Evolutionary conservation across 768 basidiomycete genomes (phyloP).

Genomic region (Lentinula boryana): DNA sequence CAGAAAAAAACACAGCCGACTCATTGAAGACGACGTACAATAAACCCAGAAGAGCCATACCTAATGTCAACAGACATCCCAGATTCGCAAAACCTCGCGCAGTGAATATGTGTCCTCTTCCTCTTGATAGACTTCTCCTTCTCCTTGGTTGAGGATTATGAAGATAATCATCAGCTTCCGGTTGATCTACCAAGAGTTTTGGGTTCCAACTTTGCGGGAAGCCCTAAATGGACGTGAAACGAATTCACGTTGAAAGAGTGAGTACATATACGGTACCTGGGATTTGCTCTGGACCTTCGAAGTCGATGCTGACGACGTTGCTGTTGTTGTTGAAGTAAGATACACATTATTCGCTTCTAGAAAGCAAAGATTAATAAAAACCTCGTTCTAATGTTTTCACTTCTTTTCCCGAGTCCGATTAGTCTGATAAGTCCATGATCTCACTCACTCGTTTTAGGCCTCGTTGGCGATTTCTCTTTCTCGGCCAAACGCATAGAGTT

Average conservation of each 20-base stretch:
- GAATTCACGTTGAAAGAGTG: background rate
- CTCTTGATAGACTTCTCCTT: constrained; percentile 29
- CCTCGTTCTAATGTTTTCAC: too few species aligned
- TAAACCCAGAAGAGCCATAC: constrained; percentile 24
- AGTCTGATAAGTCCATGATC: too few species aligned
- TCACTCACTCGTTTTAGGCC: too few species aligned
- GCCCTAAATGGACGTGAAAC: background rate
- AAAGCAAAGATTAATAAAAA: too few species aligned
- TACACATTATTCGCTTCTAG: too few species aligned
- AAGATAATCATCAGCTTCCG: constrained; percentile 7
- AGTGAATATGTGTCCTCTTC: constrained; percentile 34
- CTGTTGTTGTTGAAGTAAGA: too few species aligned
- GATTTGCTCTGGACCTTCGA: background rate
- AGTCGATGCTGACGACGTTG: too few species aligned
- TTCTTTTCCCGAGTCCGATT: too few species aligned
- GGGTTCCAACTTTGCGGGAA: background rate
- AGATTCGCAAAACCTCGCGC: constrained; percentile 43
- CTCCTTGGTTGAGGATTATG: constrained; percentile 13
- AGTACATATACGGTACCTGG: background rate
- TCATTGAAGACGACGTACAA: constrained; percentile 24
- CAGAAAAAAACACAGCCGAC: constrained; percentile 1
- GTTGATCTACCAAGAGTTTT: background rate
- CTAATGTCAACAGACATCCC: constrained; percentile 34
- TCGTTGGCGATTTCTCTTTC: too few species aligned
- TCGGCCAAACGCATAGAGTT: too few species aligned